These are phyloP conservation scores for Solanum medicagineum DNA, from an alignment of 257 asterid species.

Conservation along the genomic window DNA sequence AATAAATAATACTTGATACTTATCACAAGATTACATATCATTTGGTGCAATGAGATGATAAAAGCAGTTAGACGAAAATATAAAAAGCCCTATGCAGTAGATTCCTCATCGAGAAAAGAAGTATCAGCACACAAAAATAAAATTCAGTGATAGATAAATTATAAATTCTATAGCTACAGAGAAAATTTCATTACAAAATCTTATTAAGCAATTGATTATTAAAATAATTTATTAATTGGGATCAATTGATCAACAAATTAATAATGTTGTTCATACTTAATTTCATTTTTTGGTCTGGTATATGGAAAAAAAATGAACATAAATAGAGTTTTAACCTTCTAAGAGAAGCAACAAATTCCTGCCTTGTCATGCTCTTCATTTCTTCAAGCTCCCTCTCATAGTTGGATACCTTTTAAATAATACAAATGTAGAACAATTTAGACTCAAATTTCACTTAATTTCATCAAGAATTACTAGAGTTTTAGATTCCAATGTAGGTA, in stretches of 20 bases:
- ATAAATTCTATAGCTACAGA: not conserved
- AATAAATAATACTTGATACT: not conserved
- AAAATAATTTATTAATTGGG: not conserved
- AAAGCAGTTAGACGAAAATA: not conserved
- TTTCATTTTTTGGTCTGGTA: no score
- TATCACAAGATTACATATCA: not conserved
- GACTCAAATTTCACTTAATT: no score
- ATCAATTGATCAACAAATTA: no score
- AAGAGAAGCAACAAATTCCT: constrained; percentile 94
- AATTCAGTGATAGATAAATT: not conserved
- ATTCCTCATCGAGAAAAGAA: not conserved
- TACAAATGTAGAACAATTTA: not conserved
- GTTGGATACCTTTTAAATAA: constrained; percentile 29
- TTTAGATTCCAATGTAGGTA: not conserved
- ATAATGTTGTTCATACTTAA: no score
- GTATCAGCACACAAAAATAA: not conserved
- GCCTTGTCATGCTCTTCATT: constrained; percentile 88
- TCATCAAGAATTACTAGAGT: not conserved
- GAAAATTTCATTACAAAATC: not conserved
- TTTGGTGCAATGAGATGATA: not conserved
- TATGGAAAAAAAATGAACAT: not conserved
- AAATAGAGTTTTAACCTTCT: constrained; percentile 40
- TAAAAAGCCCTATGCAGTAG: not conserved
- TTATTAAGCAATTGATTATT: not conserved
- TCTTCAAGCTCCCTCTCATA: constrained; percentile 71